Evolutionary conservation across 257 asterid genomes (phyloP).

Genomic region (Cinchona pubescens): DNA sequence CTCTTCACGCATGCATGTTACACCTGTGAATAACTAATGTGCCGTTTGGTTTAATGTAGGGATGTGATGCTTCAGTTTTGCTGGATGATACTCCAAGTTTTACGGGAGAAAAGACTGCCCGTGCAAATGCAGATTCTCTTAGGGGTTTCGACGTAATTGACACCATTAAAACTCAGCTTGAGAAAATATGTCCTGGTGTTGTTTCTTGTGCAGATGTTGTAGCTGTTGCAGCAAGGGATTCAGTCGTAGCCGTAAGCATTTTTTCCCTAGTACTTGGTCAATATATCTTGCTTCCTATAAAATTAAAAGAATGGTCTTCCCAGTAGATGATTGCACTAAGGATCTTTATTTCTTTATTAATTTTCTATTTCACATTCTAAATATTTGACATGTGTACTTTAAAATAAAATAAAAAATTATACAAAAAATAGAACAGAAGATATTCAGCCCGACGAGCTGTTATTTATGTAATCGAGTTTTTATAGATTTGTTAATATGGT

Average conservation of each 20-base stretch:
- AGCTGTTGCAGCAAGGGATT: conserved; percentile 59
- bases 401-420: no score
- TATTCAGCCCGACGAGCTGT: no score
- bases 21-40: not conserved
- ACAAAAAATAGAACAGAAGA: no score
- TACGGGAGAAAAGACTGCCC: conserved; percentile 56
- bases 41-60: conserved; percentile 32
- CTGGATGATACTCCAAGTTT: conserved; percentile 51
- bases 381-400: no score
- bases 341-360: no score
- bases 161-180: conserved; percentile 43
- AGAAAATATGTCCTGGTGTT: conserved; percentile 41
- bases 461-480: no score
- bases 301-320: no score
- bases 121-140: conserved; percentile 40
- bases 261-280: not conserved
- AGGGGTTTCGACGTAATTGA: conserved; percentile 57
- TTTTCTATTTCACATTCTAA: no score
- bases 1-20: not conserved
- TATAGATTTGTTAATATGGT: no score
- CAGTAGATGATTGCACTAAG: no score
- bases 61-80: conserved; percentile 67
- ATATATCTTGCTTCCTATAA: not conserved
- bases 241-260: conserved; percentile 46
- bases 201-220: conserved; percentile 67